These are phyloP conservation scores for Massariosphaeria phaeospora DNA, from an alignment of 495 filamentous ascomycete genomes.

Conservation along the genomic window DNA sequence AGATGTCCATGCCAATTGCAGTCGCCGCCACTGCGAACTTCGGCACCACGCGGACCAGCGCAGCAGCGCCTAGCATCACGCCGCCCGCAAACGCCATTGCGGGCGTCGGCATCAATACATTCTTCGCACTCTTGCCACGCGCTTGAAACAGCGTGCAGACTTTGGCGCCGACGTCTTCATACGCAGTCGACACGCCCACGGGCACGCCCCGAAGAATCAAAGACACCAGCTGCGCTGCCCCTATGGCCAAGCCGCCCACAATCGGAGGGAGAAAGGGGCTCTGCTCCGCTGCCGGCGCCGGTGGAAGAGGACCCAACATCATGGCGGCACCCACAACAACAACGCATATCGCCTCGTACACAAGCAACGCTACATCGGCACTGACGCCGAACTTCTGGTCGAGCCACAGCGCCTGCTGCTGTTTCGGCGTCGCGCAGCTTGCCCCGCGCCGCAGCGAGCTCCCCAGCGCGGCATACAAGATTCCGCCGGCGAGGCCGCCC, in stretches of 20 bases:
- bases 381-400: slow-evolving; percentile 9
- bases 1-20: neutral
- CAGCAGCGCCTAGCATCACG: slow-evolving; percentile 17
- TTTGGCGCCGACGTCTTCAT: slow-evolving; percentile 18
- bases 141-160: slow-evolving; percentile 7
- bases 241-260: slow-evolving; percentile 11
- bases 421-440: neutral
- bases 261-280: slow-evolving; percentile 14
- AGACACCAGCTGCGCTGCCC: slow-evolving; percentile 16
- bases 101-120: neutral
- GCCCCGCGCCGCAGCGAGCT: neutral
- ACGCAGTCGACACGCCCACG: slow-evolving; percentile 21
- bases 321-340: slow-evolving; percentile 1
- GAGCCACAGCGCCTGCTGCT: neutral
- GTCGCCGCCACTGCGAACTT: slow-evolving; percentile 6
- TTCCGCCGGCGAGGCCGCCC: slow-evolving; percentile 12
- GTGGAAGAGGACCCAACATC: no score
- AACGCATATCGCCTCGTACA: slow-evolving; percentile 6
- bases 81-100: slow-evolving; percentile 17
- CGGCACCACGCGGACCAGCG: slow-evolving; percentile 9
- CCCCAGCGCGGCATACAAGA: slow-evolving; percentile 11
- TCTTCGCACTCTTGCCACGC: slow-evolving; percentile 1
- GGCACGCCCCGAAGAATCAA: slow-evolving; percentile 15
- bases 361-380: slow-evolving; percentile 1
- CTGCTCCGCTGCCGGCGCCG: neutral